phyloP scores from a whole-genome alignment of 495 filamentous ascomycete species.

The Annulohypoxylon bovei region DNA sequence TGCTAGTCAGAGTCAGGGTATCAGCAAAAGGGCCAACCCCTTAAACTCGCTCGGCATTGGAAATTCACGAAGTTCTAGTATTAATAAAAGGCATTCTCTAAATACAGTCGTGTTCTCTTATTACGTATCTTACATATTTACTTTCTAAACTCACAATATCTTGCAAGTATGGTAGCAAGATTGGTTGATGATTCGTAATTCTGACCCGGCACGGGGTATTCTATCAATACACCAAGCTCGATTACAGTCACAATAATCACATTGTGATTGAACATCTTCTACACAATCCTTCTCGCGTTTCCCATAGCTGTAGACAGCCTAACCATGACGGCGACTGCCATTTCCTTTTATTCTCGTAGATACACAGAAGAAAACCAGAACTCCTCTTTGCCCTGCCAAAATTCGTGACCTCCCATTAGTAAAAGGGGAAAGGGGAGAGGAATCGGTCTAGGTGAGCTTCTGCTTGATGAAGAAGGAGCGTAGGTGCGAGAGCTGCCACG shows the following conservation, averaged over 20 bases:
- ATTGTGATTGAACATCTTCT: no score
- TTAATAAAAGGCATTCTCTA: conserved; percentile 2
- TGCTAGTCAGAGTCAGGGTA: not conserved
- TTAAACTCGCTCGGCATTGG: not conserved
- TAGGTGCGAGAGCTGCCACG: conserved; percentile 96
- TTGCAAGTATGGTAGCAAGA: not conserved
- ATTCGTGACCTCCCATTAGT: not conserved
- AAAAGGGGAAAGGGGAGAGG: not conserved
- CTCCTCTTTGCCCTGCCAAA: not conserved
- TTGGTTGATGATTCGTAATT: not conserved
- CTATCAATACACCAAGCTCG: conserved; percentile 2
- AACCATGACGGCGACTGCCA: no score
- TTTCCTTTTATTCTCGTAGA: not conserved
- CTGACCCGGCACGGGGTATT: not conserved
- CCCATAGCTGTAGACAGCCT: not conserved
- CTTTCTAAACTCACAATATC: not conserved
- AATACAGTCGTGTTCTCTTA: conserved; percentile 3
- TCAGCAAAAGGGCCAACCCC: not conserved
- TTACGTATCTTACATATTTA: conserved; percentile 3
- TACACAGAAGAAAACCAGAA: not conserved
- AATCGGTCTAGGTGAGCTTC: conserved; percentile 77
- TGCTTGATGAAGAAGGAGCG: conserved; percentile 99
- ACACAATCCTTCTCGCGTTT: conserved; percentile 3
- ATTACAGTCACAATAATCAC: no score
- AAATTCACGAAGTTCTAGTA: not conserved